These are phyloP conservation scores for Elaeis oleifera DNA, from an alignment of 202 grass and related monocot species.

Conservation along the genomic window DNA sequence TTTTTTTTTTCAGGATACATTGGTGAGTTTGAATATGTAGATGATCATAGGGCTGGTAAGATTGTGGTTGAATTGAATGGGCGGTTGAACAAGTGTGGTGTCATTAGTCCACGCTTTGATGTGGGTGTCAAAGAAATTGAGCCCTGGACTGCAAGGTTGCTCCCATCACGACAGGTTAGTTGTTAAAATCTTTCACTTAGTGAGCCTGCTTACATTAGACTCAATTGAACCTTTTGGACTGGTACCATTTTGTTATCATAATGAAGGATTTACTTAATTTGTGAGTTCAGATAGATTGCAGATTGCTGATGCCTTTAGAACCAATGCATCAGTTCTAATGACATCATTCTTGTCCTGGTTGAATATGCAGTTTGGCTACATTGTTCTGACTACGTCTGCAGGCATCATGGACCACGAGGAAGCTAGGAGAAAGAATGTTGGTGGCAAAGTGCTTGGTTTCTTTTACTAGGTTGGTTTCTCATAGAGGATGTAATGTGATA, in stretches of 20 bases:
- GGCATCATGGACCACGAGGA: slow-evolving; percentile 87
- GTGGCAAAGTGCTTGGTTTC: slow-evolving; percentile 70
- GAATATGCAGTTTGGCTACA: slow-evolving; percentile 57
- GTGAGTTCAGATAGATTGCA: too few relatives aligned
- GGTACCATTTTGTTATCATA: too few relatives aligned
- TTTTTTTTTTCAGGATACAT: slow-evolving; percentile 32
- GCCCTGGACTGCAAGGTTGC: slow-evolving; percentile 59
- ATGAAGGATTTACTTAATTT: too few relatives aligned
- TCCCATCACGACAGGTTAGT: slow-evolving; percentile 66
- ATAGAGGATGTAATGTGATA: too few relatives aligned
- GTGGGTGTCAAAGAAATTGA: slow-evolving; percentile 53
- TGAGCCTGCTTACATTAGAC: too few relatives aligned
- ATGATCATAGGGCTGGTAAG: slow-evolving; percentile 38
- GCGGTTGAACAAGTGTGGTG: slow-evolving; percentile 37
- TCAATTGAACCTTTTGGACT: too few relatives aligned
- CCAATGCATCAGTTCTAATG: too few relatives aligned
- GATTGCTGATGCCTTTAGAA: too few relatives aligned
- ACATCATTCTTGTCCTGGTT: too few relatives aligned
- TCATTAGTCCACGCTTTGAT: slow-evolving; percentile 64
- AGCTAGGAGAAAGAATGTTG: slow-evolving; percentile 72
- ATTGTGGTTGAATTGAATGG: slow-evolving; percentile 48
- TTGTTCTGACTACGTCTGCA: slow-evolving; percentile 71
- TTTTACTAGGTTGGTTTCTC: slow-evolving; percentile 39
- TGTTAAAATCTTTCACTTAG: background rate
- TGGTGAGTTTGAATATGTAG: slow-evolving; percentile 41